A percentile compares a stretch with the other conserved stretches of the same genome.
Evolutionary conservation across 441 rosid species (phyloP).

Genomic region (Metrosideros polymorpha): DNA sequence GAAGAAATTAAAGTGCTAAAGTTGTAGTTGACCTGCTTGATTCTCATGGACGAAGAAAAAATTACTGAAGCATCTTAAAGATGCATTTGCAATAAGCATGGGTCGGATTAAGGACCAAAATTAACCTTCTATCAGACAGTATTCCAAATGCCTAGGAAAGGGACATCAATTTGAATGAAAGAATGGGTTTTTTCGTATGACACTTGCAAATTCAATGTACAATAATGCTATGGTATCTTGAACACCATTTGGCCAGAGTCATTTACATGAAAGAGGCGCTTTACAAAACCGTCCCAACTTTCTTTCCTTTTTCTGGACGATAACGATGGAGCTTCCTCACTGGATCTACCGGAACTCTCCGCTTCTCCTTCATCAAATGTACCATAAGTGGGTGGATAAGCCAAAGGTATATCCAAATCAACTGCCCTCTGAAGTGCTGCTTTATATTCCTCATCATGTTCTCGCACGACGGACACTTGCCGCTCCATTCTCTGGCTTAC

Average conservation of each 20-base stretch:
- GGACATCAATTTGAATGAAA: not conserved
- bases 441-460: not conserved
- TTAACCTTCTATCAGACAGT: not conserved
- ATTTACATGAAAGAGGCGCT: not conserved
- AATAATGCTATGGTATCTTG: not conserved
- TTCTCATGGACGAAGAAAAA: not conserved
- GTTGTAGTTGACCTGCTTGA: not conserved
- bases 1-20: not conserved
- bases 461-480: not conserved
- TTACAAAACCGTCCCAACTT: not conserved
- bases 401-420: not conserved
- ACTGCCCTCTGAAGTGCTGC: not conserved
- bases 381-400: not conserved
- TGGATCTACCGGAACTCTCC: not conserved
- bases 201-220: not conserved
- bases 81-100: not conserved
- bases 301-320: not conserved
- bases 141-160: not conserved
- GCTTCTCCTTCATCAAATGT: not conserved
- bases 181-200: not conserved
- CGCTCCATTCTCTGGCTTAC: not conserved
- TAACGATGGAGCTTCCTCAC: not conserved
- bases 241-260: not conserved
- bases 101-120: not conserved
- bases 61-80: not conserved